Base-by-base conservation (phyloP, 2,329 filamentous ascomycete genomes). In the Pseudovirgaria hyperparasitica region DNA sequence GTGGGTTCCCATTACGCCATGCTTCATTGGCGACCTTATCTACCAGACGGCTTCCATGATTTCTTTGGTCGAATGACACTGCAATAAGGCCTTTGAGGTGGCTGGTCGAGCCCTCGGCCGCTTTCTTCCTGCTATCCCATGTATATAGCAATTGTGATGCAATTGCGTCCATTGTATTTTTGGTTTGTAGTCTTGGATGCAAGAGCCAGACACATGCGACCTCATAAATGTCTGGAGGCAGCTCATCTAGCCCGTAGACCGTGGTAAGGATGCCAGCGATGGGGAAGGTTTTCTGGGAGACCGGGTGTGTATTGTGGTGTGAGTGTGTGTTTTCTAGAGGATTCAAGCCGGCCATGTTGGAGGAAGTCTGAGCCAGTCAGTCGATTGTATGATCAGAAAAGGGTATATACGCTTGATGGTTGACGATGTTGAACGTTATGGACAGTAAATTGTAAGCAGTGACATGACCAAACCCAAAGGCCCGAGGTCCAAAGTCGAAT, bases 141-240 rank as follows among this genome's bases (percentile, higher is more conserved):
- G 72, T 67, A n/a, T 60, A 54, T 26, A 94, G 65, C 9, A 72
- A 63, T 5, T 70, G 67, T n/a, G 65, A 58, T 3, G 84, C 86
- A 28, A 90, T 68, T 16, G 72, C 72, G 2, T 64, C 62, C 86
- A 96, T 94, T 35, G 69, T 69, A 29, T 72, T 70, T 46, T 80
- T 75, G 0, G 63, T 71, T 28, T 76, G 67, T 1, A 78, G 65
- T 14, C 90, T 72, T 3, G 82, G 82, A 48, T 96, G 85, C 11
- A 94, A 70, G 9, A 96, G 73, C 82, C 86, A 94, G n/a, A 96
- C 69, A 42, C 80, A 82, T 14, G 84, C 75, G 19, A 92, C 60
- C 17, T 62, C 57, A 5, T 50, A 52, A 4, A 65, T 58, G 9
- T 64, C 54, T 0, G 61, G 28, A 2, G 72, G 60, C 1, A 93